Conservation (phyloP, 495 filamentous ascomycete genomes). For the Rhypophila decipiens region DNA sequence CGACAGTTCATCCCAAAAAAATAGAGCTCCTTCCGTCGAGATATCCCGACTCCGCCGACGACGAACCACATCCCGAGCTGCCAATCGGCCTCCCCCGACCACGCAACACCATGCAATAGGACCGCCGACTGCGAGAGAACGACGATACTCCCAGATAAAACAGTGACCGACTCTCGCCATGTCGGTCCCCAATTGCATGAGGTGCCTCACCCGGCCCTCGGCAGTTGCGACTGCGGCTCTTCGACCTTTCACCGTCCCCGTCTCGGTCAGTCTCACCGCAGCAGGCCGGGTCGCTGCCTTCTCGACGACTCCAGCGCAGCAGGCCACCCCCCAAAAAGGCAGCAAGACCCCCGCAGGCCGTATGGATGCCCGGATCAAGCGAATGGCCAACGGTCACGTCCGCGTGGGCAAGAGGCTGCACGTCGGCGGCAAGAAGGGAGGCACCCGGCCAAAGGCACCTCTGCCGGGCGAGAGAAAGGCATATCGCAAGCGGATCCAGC, state of each 20-base stretch:
- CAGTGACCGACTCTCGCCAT: too few relatives aligned
- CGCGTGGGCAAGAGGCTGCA: conserved; percentile 30
- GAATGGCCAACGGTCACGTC: conserved; percentile 23
- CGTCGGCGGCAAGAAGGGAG: conserved; percentile 37
- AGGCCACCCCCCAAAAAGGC: background rate
- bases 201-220: conserved; percentile 57
- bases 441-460: conserved; percentile 43
- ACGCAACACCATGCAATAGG: conserved; percentile 23
- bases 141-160: conserved; percentile 18
- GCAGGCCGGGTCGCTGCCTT: conserved; percentile 16
- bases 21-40: too few relatives aligned
- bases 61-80: too few relatives aligned
- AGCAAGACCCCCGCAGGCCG: conserved; percentile 9
- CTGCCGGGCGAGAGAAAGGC: conserved; percentile 76
- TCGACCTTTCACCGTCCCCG: conserved; percentile 4
- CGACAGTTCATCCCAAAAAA: background rate
- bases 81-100: conserved; percentile 18
- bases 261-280: background rate
- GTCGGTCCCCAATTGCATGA: conserved; percentile 62
- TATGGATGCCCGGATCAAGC: conserved; percentile 7
- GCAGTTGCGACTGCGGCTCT: conserved; percentile 28
- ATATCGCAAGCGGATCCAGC: conserved; percentile 75
- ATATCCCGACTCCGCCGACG: background rate
- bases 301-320: conserved; percentile 20
- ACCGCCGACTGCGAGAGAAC: conserved; percentile 5